These are phyloP conservation scores for Exophiala sp. DNA, from an alignment of 2,329 filamentous ascomycete species.

Conservation along the genomic window DNA sequence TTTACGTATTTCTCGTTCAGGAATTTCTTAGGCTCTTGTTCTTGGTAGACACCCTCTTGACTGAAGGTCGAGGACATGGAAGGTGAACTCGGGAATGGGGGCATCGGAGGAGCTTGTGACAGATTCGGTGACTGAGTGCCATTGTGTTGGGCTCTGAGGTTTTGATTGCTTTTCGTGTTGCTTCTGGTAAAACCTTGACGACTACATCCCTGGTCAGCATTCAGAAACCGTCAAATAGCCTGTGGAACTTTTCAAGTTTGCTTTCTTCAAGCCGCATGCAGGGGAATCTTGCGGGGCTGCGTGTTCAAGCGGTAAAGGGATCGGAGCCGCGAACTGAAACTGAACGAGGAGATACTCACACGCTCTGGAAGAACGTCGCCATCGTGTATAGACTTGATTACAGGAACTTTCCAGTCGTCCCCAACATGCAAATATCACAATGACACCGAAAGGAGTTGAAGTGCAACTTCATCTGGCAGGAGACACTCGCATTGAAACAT, in stretches of 20 bases:
- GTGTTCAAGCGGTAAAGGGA: background rate
- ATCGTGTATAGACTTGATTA: conserved; percentile 31
- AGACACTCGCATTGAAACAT: background rate
- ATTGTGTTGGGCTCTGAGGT: conserved; percentile 32
- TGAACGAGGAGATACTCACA: conserved; percentile 34
- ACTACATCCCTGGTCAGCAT: conserved; percentile 35
- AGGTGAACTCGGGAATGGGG: conserved; percentile 38
- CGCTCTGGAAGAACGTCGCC: conserved; percentile 50
- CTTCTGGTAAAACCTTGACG: conserved; percentile 49
- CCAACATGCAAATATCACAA: conserved; percentile 1
- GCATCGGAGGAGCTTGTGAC: conserved; percentile 32
- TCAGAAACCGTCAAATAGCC: conserved; percentile 26
- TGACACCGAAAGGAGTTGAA: background rate
- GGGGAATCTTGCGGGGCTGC: conserved; percentile 1
- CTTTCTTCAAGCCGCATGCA: conserved; percentile 5
- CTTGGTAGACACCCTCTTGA: conserved; percentile 37
- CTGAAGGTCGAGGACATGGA: conserved; percentile 38
- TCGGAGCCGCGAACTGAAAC: conserved; percentile 4
- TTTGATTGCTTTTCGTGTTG: conserved; percentile 43
- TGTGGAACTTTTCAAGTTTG: conserved; percentile 13
- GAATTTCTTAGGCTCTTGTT: conserved; percentile 48
- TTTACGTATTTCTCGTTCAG: conserved; percentile 59
- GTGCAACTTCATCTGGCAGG: background rate
- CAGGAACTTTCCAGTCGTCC: background rate
- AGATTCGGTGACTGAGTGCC: conserved; percentile 32